These are phyloP conservation scores for Theileria orientalis DNA, from an alignment of 169 alveolate genomes.

Conservation along the genomic window DNA sequence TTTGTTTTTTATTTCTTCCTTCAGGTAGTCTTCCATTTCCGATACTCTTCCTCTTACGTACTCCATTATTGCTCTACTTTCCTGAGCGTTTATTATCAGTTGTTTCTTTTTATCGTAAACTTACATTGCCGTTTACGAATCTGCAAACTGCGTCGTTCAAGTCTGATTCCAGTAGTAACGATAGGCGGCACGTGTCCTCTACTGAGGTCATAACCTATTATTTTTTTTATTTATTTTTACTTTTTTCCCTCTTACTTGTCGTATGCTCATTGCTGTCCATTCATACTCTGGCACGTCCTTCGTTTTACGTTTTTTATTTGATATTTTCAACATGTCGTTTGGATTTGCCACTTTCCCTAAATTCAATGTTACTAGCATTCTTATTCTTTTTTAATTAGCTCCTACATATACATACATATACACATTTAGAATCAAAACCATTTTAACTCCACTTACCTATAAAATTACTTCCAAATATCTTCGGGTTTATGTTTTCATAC, in stretches of 20 bases:
- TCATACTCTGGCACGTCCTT: neutral
- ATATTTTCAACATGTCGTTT: conserved; percentile 71
- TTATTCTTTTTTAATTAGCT: no score
- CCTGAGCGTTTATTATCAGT: neutral
- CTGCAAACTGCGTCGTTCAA: conserved; percentile 51
- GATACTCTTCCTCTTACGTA: conserved; percentile 27
- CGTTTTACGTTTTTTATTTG: conserved; percentile 27
- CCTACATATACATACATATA: no score
- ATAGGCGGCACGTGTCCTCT: conserved; percentile 22
- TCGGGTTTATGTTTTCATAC: conserved; percentile 70
- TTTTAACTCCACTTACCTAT: conserved; percentile 19
- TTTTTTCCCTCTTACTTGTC: neutral
- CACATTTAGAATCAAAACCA: neutral
- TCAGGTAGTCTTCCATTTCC: conserved; percentile 7
- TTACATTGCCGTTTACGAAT: conserved; percentile 40
- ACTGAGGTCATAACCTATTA: conserved; percentile 23
- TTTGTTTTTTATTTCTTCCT: conserved; percentile 13
- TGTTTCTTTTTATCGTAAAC: no score
- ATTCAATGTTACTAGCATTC: neutral
- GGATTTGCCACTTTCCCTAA: conserved; percentile 73
- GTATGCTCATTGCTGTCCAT: neutral
- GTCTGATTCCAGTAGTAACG: conserved; percentile 41
- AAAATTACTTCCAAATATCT: conserved; percentile 73
- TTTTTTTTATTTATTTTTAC: neutral
- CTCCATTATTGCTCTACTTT: conserved; percentile 28